These are phyloP conservation scores for Vinca major DNA, from an alignment of 305 asterid genomes.

Conservation along the genomic window DNA sequence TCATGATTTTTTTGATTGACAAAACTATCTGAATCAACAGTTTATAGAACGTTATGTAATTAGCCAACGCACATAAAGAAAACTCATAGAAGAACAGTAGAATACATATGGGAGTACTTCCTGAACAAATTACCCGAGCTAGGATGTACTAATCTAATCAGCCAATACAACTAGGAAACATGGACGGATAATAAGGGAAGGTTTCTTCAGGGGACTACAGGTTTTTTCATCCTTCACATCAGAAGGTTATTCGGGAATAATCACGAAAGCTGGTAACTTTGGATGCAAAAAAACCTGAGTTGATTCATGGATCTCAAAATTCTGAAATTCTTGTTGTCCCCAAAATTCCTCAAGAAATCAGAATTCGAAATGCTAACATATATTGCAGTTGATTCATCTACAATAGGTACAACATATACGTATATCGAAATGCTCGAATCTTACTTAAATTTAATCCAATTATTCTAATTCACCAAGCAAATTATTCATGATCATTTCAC, in stretches of 20 bases:
- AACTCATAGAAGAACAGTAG: no score
- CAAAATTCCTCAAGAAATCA: background rate
- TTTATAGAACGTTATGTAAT: background rate
- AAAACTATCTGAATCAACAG: no score
- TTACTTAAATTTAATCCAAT: no score
- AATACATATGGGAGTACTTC: background rate
- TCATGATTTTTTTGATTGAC: background rate
- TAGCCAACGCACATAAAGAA: background rate
- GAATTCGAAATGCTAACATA: background rate
- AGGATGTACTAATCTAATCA: background rate
- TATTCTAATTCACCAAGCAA: background rate
- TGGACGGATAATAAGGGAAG: no score
- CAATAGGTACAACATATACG: no score
- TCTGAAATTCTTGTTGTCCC: background rate
- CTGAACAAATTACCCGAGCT: background rate
- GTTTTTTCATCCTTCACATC: no score
- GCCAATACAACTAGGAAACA: no score
- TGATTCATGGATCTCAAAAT: background rate
- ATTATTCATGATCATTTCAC: background rate
- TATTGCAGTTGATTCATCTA: background rate
- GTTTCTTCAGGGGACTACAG: no score
- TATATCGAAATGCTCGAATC: background rate
- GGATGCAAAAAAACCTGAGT: background rate
- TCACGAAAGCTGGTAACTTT: background rate
- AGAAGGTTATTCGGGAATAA: background rate